Base-by-base conservation (phyloP, 768 basidiomycete species). In the Russula abietina region DNA sequence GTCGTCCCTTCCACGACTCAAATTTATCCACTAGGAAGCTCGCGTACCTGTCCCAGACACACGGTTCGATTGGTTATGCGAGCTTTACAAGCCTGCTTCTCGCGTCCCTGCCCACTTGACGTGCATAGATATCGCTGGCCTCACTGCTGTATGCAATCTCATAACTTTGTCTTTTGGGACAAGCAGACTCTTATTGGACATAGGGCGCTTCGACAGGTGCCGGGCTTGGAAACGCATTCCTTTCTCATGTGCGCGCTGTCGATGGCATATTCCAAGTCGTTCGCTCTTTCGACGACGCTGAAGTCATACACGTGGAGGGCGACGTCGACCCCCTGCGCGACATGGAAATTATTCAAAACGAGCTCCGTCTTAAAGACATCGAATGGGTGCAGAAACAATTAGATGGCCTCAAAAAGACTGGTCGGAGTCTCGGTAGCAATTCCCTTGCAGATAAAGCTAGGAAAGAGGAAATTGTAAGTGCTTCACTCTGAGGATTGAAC, bases 251-350 rank as follows among this genome's bases (percentile, higher is more conserved):
- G 48, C 89, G 97, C 61, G 92, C 97, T 11, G 96, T 98, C 64
- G 97, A 99, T 72, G 97, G 97, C 70, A 99, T 99, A 71, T 99
- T 98, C 81, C 97, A 98, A 73, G 88, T 98, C 65, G 87, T 98
- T 60, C 91, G 97, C 56, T 94, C 96, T 6, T 99, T 99, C 73
- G 97, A 98, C 71, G 97, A 99, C 70, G 89, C 94, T n/a, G 97
- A 99, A 70, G 94, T 99, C 73, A 98, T 89, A 68, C 97, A 99
- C 75, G 96, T 98, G 65, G 97, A 98, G 76, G 97, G 97, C 49
- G 97, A 98, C 69, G 94, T 99, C 61, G 82, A 98, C 75, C 97
- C 97, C 12, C 66, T 90, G 43, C 88, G 97, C 62, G 97, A 99
- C 76, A 98, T 98, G 95, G 86, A 90, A 67, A 98, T 98, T 70